These are phyloP conservation scores for Pseudogymnoascus sp. DNA, from an alignment of 2,329 filamentous ascomycete species.

Conservation along the genomic window DNA sequence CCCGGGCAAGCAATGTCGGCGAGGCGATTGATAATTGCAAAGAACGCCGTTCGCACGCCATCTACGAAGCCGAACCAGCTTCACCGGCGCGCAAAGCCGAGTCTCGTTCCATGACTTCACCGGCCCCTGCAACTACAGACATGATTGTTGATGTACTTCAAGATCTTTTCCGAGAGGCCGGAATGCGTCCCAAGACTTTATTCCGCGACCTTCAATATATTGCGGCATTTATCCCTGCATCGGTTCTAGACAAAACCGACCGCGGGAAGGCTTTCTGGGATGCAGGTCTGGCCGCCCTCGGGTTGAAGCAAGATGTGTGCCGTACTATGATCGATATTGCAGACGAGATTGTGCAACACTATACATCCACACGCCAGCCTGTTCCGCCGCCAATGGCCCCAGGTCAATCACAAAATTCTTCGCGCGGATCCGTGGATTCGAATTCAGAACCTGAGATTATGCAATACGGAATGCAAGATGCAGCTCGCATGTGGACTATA, in stretches of 20 bases:
- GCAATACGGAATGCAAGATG: slow-evolving; percentile 67
- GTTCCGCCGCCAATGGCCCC: not conserved
- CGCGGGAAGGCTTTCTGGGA: slow-evolving; percentile 71
- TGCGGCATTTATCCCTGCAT: slow-evolving; percentile 53
- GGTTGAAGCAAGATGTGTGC: slow-evolving; percentile 81
- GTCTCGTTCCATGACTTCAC: slow-evolving; percentile 23
- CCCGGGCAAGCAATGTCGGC: slow-evolving; percentile 44
- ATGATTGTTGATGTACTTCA: slow-evolving; percentile 58
- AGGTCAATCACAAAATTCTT: not conserved
- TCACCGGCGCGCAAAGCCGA: slow-evolving; percentile 49
- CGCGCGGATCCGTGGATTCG: not conserved
- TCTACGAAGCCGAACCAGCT: slow-evolving; percentile 44
- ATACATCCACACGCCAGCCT: slow-evolving; percentile 53
- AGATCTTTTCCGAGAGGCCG: slow-evolving; percentile 56
- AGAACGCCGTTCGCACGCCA: slow-evolving; percentile 54
- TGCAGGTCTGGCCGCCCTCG: slow-evolving; percentile 77
- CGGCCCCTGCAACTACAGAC: slow-evolving; percentile 30
- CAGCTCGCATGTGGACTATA: slow-evolving; percentile 82
- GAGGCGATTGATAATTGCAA: slow-evolving; percentile 62
- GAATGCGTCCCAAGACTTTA: slow-evolving; percentile 66
- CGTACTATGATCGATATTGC: slow-evolving; percentile 59
- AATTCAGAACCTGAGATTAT: slow-evolving; percentile 33
- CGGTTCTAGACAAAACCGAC: slow-evolving; percentile 52
- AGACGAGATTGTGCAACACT: slow-evolving; percentile 57
- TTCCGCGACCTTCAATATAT: slow-evolving; percentile 76